A percentile compares a stretch with the other conserved stretches of the same genome.
Evolutionary conservation across 306 rosid genomes (phyloP).

Genomic region (Ormosia semicastrata): DNA sequence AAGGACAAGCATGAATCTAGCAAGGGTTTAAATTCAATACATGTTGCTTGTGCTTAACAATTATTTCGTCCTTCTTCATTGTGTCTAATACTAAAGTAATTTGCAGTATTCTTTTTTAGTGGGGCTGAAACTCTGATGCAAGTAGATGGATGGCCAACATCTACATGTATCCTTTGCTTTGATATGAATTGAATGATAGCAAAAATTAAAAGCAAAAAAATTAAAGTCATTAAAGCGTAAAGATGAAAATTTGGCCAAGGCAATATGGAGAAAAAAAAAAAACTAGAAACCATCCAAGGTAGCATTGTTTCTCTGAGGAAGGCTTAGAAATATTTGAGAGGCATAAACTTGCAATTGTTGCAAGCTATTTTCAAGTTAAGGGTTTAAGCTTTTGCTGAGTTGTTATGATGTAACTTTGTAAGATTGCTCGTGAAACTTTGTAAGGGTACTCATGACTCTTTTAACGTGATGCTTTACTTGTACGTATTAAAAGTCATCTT

Average conservation of each 20-base stretch:
- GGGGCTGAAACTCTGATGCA: neutral
- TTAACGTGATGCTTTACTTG: constrained; percentile 36
- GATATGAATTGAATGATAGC: neutral
- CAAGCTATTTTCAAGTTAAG: neutral
- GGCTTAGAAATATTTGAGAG: neutral
- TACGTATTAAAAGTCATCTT: constrained; percentile 19
- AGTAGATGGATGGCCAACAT: neutral
- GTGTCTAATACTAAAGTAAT: constrained; percentile 2
- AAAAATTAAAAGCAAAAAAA: constrained; percentile 12
- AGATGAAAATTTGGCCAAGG: neutral
- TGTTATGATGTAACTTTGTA: neutral
- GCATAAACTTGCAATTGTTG: neutral
- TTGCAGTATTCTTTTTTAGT: neutral
- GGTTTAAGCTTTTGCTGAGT: neutral
- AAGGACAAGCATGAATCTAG: neutral
- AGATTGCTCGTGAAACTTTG: neutral
- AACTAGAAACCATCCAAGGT: neutral
- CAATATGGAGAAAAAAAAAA: neutral
- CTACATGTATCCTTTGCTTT: neutral
- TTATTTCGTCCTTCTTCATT: neutral
- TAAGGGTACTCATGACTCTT: constrained; percentile 27
- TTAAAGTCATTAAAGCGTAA: neutral
- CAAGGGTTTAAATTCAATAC: neutral
- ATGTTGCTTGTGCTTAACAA: neutral
- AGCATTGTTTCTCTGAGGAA: neutral